phyloP scores from a whole-genome alignment of 2,329 filamentous ascomycete species.

The Venturia aucupariae region DNA sequence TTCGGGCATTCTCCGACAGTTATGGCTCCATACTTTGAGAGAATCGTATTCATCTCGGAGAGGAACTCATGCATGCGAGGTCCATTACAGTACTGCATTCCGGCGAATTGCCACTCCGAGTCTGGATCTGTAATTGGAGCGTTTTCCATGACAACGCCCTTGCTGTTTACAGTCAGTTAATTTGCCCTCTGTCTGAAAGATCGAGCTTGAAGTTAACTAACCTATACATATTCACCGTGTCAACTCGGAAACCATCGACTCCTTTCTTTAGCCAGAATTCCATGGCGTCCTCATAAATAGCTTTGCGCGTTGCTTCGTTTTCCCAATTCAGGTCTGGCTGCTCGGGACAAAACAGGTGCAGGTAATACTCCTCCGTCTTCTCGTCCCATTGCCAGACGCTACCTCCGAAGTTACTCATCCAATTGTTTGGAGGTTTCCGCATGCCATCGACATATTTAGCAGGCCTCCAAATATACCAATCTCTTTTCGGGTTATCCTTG shows the following conservation, averaged over 20 bases:
- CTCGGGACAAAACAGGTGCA: conserved; percentile 15
- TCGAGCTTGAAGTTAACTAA: neutral
- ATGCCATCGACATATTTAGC: conserved; percentile 13
- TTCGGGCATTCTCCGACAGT: conserved; percentile 61
- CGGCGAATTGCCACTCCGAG: conserved; percentile 25
- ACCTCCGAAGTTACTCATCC: conserved; percentile 34
- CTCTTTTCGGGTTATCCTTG: conserved; percentile 52
- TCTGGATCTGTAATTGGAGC: conserved; percentile 14
- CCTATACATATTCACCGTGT: conserved; percentile 16
- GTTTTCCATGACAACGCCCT: conserved; percentile 12
- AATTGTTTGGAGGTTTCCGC: conserved; percentile 25
- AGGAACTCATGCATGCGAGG: conserved; percentile 61
- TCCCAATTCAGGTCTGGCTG: conserved; percentile 15
- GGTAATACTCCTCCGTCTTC: conserved; percentile 14
- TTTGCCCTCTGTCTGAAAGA: neutral
- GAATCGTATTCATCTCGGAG: conserved; percentile 51
- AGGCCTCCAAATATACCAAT: conserved; percentile 47
- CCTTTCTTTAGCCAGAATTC: conserved; percentile 14
- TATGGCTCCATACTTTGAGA: conserved; percentile 54
- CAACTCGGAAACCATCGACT: conserved; percentile 15
- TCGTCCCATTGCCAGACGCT: conserved; percentile 17
- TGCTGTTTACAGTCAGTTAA: conserved; percentile 11
- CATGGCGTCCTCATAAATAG: conserved; percentile 17
- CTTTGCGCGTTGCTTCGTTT: conserved; percentile 12
- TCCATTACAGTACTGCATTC: conserved; percentile 54